These are phyloP conservation scores for Cicer yamashitae DNA, from an alignment of 306 rosid species.

Conservation along the genomic window DNA sequence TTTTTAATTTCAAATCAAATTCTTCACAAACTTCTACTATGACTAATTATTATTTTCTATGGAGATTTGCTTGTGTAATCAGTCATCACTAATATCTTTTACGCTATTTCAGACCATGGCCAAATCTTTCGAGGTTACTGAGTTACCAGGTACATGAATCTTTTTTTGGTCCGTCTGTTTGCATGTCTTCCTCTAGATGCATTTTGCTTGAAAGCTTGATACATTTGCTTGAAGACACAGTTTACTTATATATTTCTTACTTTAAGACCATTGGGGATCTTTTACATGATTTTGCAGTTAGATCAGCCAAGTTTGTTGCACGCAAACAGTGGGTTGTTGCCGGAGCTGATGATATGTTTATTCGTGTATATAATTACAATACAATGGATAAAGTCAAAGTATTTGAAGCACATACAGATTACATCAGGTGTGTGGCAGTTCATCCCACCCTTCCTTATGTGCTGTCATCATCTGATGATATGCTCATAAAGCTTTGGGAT, in stretches of 20 bases:
- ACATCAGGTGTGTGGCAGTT: conserved; percentile 96
- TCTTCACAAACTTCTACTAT: conserved; percentile 37
- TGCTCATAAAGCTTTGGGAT: conserved; percentile 99
- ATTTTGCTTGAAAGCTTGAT: conserved; percentile 17
- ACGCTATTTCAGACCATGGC: conserved; percentile 77
- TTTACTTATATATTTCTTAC: conserved; percentile 23
- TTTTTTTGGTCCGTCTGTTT: not conserved
- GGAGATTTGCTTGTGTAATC: conserved; percentile 33
- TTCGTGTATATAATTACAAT: conserved; percentile 98
- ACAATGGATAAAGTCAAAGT: conserved; percentile 96
- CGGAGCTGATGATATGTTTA: conserved; percentile 97
- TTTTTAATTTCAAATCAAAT: conserved; percentile 39
- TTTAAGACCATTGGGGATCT: conserved; percentile 31
- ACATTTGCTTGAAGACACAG: conserved; percentile 35
- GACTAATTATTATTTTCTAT: conserved; percentile 23
- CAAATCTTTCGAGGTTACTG: conserved; percentile 95
- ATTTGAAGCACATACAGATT: conserved; percentile 98
- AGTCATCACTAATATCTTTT: conserved; percentile 43
- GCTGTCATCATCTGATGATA: conserved; percentile 97
- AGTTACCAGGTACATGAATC: conserved; percentile 80
- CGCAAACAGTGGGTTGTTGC: conserved; percentile 99
- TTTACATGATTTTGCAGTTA: conserved; percentile 67
- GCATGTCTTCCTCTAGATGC: conserved; percentile 36
- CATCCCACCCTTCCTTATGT: conserved; percentile 99
- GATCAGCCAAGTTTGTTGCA: conserved; percentile 97